Conservation (phyloP, 2,329 filamentous ascomycete genomes). For the Teratosphaeriaceae sp. region DNA sequence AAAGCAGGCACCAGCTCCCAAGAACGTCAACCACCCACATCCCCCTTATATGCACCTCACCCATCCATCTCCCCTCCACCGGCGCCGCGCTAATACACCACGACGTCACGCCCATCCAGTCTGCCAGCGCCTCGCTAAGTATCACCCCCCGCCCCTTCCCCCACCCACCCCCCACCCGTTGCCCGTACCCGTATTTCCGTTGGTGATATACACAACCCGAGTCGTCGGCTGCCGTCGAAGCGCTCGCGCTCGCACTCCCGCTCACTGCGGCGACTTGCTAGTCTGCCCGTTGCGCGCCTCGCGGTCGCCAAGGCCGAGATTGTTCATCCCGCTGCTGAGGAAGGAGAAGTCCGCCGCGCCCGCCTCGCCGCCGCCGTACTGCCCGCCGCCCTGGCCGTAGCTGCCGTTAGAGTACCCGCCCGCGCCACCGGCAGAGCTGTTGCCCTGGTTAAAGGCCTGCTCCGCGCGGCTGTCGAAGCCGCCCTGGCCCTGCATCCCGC, state of each 20-base stretch:
- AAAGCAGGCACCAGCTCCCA: too few relatives aligned
- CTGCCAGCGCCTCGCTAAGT: conserved; percentile 8
- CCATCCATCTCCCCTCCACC: neutral
- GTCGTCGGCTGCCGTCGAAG: neutral
- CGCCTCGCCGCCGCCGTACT: conserved; percentile 53
- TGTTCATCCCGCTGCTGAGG: conserved; percentile 65
- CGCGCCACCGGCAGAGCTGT: conserved; percentile 64
- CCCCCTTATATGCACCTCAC: neutral
- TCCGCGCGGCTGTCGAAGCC: conserved; percentile 93
- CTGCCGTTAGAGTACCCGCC: conserved; percentile 57
- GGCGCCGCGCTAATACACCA: conserved; percentile 7
- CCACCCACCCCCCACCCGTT: too few relatives aligned
- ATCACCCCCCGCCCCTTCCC: neutral
- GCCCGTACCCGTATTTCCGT: conserved; percentile 4
- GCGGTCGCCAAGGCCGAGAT: conserved; percentile 61
- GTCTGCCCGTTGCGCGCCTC: conserved; percentile 36
- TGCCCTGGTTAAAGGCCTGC: conserved; percentile 77
- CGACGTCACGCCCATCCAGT: neutral
- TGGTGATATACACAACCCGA: conserved; percentile 1
- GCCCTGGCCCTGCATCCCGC: conserved; percentile 62
- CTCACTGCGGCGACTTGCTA: conserved; percentile 28
- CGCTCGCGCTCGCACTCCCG: too few relatives aligned
- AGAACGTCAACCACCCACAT: neutral
- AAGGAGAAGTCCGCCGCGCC: conserved; percentile 76
- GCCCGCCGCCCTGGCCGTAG: conserved; percentile 30